A percentile compares a stretch with the other conserved stretches of the same genome.
These are phyloP conservation scores for Mallotus repandus DNA, from an alignment of 441 rosid species.

Conservation along the genomic window DNA sequence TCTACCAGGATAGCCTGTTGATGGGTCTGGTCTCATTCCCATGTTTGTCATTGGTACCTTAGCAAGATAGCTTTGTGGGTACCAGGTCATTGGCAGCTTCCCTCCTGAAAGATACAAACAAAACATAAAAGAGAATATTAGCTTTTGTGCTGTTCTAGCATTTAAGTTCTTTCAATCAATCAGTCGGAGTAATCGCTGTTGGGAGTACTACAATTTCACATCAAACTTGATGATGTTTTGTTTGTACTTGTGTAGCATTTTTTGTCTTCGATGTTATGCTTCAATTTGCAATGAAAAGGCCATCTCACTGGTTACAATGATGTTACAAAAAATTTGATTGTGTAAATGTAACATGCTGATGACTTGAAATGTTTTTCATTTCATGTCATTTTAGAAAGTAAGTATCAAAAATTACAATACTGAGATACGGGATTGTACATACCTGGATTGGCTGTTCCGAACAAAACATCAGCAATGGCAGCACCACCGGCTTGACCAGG, in stretches of 20 bases:
- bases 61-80: slow-evolving; percentile 64
- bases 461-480: slow-evolving; percentile 86
- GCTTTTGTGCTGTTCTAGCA: background rate
- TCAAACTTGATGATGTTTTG: background rate
- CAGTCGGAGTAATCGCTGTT: background rate
- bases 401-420: too few species aligned
- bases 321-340: too few species aligned
- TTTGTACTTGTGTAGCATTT: background rate
- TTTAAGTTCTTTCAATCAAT: background rate
- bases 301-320: too few species aligned
- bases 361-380: background rate
- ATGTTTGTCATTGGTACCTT: slow-evolving; percentile 83
- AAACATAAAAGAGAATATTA: background rate
- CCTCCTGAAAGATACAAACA: slow-evolving; percentile 46
- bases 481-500: slow-evolving; percentile 94
- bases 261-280: too few species aligned
- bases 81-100: slow-evolving; percentile 93
- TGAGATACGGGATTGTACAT: background rate
- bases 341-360: too few species aligned
- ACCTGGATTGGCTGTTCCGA: slow-evolving; percentile 72
- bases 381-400: background rate
- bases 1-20: slow-evolving; percentile 67
- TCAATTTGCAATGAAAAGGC: background rate
- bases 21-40: slow-evolving; percentile 64
- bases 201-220: background rate